Evolutionary conservation across 2,329 filamentous ascomycete species (phyloP).

Genomic region (Didymella pomorum): DNA sequence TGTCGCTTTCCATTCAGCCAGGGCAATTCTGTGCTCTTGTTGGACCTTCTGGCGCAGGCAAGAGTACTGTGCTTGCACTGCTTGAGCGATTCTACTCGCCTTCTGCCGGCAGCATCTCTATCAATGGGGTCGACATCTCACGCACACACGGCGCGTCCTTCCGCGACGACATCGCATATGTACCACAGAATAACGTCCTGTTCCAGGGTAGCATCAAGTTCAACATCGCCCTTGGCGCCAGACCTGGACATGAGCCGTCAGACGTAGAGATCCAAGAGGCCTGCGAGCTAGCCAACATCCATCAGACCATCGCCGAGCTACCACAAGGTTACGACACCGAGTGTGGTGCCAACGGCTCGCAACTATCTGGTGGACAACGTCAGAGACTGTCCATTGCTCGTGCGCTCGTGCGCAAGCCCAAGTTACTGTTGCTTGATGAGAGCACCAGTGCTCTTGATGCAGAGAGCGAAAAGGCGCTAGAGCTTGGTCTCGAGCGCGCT

Average conservation of each 20-base stretch:
- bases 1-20: conserved; percentile 65
- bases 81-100: conserved; percentile 65
- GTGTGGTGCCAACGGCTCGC: conserved; percentile 52
- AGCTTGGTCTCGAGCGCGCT: conserved; percentile 51
- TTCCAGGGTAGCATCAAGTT: conserved; percentile 59
- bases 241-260: conserved; percentile 63
- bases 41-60: conserved; percentile 71
- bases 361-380: conserved; percentile 54
- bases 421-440: conserved; percentile 54
- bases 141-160: conserved; percentile 51
- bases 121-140: conserved; percentile 61
- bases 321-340: conserved; percentile 71
- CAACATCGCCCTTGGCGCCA: conserved; percentile 58
- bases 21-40: conserved; percentile 71
- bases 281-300: conserved; percentile 73
- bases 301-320: conserved; percentile 69
- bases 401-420: conserved; percentile 54
- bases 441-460: conserved; percentile 55
- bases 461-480: conserved; percentile 53
- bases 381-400: conserved; percentile 55
- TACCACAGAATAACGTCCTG: conserved; percentile 58
- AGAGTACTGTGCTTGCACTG: conserved; percentile 68
- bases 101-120: conserved; percentile 58
- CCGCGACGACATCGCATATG: conserved; percentile 56
- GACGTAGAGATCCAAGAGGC: conserved; percentile 71